Evolutionary conservation across 768 basidiomycete species (phyloP).

Genomic region (Mycena floridula): DNA sequence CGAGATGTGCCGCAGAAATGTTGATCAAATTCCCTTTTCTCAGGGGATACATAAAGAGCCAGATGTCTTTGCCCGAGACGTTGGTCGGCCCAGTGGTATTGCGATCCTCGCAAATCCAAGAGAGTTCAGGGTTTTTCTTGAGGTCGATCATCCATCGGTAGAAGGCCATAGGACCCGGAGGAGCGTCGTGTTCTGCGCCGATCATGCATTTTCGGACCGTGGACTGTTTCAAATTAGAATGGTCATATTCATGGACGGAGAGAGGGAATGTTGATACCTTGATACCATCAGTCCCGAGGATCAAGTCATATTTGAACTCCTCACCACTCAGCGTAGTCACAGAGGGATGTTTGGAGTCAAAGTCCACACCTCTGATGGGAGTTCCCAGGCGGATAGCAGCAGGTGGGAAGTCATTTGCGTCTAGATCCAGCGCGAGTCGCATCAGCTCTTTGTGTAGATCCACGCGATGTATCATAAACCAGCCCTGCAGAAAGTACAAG

Average conservation of each 20-base stretch:
- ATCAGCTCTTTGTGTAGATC: slow-evolving; percentile 8
- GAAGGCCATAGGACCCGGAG: neutral
- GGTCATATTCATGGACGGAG: neutral
- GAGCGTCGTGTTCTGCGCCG: slow-evolving; percentile 5
- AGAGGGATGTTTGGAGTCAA: neutral
- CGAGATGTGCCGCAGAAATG: neutral
- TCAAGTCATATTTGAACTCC: slow-evolving; percentile 2
- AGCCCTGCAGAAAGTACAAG: slow-evolving; percentile 1
- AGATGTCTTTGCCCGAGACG: neutral
- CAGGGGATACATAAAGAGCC: slow-evolving; percentile 3
- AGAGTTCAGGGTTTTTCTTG: slow-evolving; percentile 3
- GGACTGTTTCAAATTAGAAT: slow-evolving; percentile 1
- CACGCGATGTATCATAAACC: slow-evolving; percentile 8
- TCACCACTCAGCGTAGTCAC: slow-evolving; percentile 1
- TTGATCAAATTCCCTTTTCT: neutral
- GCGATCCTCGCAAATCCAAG: slow-evolving; percentile 6
- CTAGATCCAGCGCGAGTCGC: slow-evolving; percentile 5
- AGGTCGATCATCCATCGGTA: slow-evolving; percentile 10
- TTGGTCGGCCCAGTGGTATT: neutral
- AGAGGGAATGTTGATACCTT: slow-evolving; percentile 1
- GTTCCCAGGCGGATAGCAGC: neutral
- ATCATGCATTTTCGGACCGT: slow-evolving; percentile 5
- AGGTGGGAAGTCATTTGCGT: neutral
- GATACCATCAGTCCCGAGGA: slow-evolving; percentile 7
- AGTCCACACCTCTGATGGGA: neutral